A percentile compares a stretch with the other conserved stretches of the same genome.
These are phyloP conservation scores for Coemansia sp. DNA, from an alignment of 192 early-diverging fungal genomes.

Conservation along the genomic window DNA sequence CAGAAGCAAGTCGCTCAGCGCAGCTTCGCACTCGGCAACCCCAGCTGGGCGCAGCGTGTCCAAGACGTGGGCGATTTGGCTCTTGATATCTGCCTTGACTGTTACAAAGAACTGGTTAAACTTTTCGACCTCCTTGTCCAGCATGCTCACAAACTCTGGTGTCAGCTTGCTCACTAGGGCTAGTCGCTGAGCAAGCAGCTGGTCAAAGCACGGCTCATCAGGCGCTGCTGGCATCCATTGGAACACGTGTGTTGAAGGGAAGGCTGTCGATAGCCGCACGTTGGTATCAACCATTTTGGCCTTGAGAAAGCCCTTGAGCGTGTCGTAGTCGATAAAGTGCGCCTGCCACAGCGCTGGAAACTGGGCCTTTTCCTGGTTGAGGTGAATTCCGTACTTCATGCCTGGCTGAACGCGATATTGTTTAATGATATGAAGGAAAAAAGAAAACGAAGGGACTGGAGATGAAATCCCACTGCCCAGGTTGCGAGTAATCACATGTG, in stretches of 20 bases:
- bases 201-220: conserved; percentile 53
- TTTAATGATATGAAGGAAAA: too few relatives aligned
- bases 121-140: conserved; percentile 66
- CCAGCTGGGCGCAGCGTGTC: conserved; percentile 8
- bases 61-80: conserved; percentile 13
- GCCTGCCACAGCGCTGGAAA: conserved; percentile 65
- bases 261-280: conserved; percentile 40
- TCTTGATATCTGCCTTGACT: conserved; percentile 27
- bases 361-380: conserved; percentile 60
- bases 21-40: conserved; percentile 30
- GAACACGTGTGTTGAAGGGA: conserved; percentile 36
- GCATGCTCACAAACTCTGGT: conserved; percentile 63
- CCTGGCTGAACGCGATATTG: too few relatives aligned
- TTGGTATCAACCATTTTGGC: conserved; percentile 57
- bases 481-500: background rate
- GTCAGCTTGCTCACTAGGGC: conserved; percentile 57
- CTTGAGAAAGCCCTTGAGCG: conserved; percentile 68
- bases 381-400: conserved; percentile 77
- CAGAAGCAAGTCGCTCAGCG: conserved; percentile 63
- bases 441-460: background rate
- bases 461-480: background rate
- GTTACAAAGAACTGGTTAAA: conserved; percentile 56
- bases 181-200: conserved; percentile 57
- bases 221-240: conserved; percentile 10
- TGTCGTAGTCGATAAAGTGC: conserved; percentile 70